Evolutionary conservation across 805 yeast species (phyloP).

Genomic region (Yarrowia alimentaria): DNA sequence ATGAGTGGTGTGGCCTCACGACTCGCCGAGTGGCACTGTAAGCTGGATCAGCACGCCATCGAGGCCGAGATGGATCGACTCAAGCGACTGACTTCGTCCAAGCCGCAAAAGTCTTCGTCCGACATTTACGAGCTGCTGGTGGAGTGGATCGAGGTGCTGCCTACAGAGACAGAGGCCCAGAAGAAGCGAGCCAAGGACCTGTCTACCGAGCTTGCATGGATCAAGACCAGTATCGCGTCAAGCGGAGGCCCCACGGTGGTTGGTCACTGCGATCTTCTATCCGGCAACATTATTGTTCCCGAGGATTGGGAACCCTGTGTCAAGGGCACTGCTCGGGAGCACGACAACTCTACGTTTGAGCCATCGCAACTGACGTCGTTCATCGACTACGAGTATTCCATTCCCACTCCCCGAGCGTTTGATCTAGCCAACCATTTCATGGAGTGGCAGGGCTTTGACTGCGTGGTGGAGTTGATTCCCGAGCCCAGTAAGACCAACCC

Average conservation of each 20-base stretch:
- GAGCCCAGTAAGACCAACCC: slow-evolving; percentile 47
- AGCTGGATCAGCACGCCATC: slow-evolving; percentile 47
- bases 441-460: slow-evolving; percentile 91
- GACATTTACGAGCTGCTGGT: slow-evolving; percentile 60
- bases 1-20: slow-evolving; percentile 62
- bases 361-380: slow-evolving; percentile 37
- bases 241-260: slow-evolving; percentile 55
- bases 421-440: slow-evolving; percentile 92
- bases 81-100: slow-evolving; percentile 43
- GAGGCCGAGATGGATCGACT: slow-evolving; percentile 37
- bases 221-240: slow-evolving; percentile 43
- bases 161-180: slow-evolving; percentile 43
- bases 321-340: too few relatives aligned
- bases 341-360: too few relatives aligned
- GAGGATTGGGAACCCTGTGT: slow-evolving; percentile 4
- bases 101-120: slow-evolving; percentile 37
- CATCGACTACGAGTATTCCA: slow-evolving; percentile 96
- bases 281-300: slow-evolving; percentile 64
- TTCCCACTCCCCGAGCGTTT: slow-evolving; percentile 82
- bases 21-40: slow-evolving; percentile 68
- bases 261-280: slow-evolving; percentile 67
- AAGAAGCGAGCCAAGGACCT: slow-evolving; percentile 45
- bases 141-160: slow-evolving; percentile 64
- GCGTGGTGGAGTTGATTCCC: slow-evolving; percentile 61
- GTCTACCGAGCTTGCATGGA: slow-evolving; percentile 55